Base-by-base conservation (phyloP, 2,329 filamentous ascomycete genomes). In the Verticillium isaacii region DNA sequence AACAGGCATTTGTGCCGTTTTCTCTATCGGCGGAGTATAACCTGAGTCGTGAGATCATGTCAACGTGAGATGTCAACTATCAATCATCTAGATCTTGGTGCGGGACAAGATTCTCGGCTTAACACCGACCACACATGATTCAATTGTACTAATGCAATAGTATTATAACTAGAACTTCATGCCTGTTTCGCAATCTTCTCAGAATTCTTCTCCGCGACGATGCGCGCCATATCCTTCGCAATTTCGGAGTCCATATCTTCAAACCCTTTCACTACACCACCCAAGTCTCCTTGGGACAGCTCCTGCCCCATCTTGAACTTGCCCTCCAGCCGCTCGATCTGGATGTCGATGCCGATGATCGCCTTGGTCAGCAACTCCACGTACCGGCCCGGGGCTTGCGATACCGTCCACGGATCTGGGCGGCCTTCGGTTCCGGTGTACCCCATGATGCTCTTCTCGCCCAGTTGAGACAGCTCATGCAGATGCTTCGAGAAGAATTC, bases 291-390 rank as follows among this genome's bases (percentile, higher is more conserved):
- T 41, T 41, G 37, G 6, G 37, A 32, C 29, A 7, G 17, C 68
- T 89, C 86, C 73, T 89, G 86, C 65, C 83, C 88, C 86, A 88
- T 87, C 75, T 89, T 89, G 66, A 83, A 87, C 74, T 87, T 88
- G 14, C 86, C 86, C 57, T 82, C 80, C 37, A 89, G 69, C 5
- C 78, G 69, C 0, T 80, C 77, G 61, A 89, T 79, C 52, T 74
- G 71, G 52, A 89, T 84, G 69, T 89, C 84, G 15, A 89, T 78
- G 0, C 86, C 86, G 36, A 88, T 80, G 55, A 89, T 86, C 50
- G 73, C 78, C 74, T 84, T 87, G 71, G 81, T 82, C 68, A 87
- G 65, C 12, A 88, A 66, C 8, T 84, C 78, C 8, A 89, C 70
- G 70, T 87, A 90, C 0, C 68, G 70, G 12, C 77, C 76, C 0